These are phyloP conservation scores for Bonnemaisonia californica DNA, from an alignment of 31 red algal genomes.

Conservation along the genomic window DNA sequence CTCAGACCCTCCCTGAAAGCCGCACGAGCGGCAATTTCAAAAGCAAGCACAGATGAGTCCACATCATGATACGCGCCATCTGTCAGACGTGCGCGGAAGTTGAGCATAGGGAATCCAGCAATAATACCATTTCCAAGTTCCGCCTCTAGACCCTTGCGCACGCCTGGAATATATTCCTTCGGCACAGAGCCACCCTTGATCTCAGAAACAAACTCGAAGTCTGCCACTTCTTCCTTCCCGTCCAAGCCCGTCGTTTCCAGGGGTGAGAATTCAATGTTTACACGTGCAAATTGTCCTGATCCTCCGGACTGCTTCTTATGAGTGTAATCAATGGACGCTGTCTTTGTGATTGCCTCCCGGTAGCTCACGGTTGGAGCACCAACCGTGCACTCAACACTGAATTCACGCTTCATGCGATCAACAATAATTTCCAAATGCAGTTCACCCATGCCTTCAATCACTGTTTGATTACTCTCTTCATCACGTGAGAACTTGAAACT, in stretches of 20 bases:
- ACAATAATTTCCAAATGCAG: slow-evolving; percentile 99
- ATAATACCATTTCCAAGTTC: slow-evolving; percentile 90
- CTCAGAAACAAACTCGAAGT: slow-evolving; percentile 92
- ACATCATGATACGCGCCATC: slow-evolving; percentile 99
- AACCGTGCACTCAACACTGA: slow-evolving; percentile 94
- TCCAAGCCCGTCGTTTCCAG: slow-evolving; percentile 52
- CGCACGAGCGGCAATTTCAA: slow-evolving; percentile 95
- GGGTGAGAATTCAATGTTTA: slow-evolving; percentile 86
- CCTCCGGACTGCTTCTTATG: slow-evolving; percentile 99
- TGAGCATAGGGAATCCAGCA: slow-evolving; percentile 92
- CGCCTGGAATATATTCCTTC: slow-evolving; percentile 97
- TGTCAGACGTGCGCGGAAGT: slow-evolving; percentile 73
- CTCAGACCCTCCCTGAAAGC: slow-evolving; percentile 91
- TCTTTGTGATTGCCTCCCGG: slow-evolving; percentile 91
- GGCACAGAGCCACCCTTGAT: slow-evolving; percentile 98
- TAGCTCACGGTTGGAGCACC: slow-evolving; percentile 96
- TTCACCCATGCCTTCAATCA: slow-evolving; percentile 99
- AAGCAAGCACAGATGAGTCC: slow-evolving; percentile 99
- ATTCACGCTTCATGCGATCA: slow-evolving; percentile 98
- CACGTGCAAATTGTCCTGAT: slow-evolving; percentile 96
- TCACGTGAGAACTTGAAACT: slow-evolving; percentile 97
- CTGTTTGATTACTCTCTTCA: slow-evolving; percentile 96
- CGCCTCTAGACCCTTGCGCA: slow-evolving; percentile 86
- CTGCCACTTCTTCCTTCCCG: slow-evolving; percentile 12
- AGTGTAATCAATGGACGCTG: slow-evolving; percentile 87